phyloP scores from a whole-genome alignment of 1,284 basidiomycete genomes.

The Boletus semigastroideus region DNA sequence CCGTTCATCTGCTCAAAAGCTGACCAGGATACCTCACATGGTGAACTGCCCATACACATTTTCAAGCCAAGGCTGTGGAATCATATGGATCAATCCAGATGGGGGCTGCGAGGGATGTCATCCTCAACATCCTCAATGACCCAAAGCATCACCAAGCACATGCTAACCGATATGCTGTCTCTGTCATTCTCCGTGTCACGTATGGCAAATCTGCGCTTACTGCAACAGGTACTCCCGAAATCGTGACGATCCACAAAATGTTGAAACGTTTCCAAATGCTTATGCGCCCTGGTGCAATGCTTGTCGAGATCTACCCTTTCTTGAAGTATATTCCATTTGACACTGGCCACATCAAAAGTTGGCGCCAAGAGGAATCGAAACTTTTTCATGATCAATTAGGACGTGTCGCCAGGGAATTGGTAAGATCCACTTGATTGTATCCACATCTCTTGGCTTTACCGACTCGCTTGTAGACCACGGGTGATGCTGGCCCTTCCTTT shows the following conservation, averaged over 20 bases:
- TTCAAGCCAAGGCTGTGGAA: constrained; percentile 38
- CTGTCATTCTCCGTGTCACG: constrained; percentile 46
- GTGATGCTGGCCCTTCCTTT: constrained; percentile 30
- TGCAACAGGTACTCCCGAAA: constrained; percentile 42
- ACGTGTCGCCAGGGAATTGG: constrained; percentile 36
- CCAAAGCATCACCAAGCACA: constrained; percentile 41
- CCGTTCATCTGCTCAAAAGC: neutral
- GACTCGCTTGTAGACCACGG: constrained; percentile 13
- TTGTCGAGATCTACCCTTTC: constrained; percentile 42
- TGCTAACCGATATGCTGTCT: constrained; percentile 43
- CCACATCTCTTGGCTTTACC: neutral
- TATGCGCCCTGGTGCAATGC: constrained; percentile 39
- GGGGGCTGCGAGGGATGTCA: constrained; percentile 36
- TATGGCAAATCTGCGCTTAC: constrained; percentile 49
- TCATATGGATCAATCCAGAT: constrained; percentile 41
- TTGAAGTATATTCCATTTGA: constrained; percentile 42
- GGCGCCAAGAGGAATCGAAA: constrained; percentile 43
- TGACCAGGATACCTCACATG: neutral
- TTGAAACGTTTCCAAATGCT: constrained; percentile 38
- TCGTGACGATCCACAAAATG: constrained; percentile 38
- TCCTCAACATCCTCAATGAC: constrained; percentile 40
- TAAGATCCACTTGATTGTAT: constrained; percentile 12
- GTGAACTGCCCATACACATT: constrained; percentile 39
- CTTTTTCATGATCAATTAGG: constrained; percentile 41
- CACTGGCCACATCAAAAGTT: constrained; percentile 32